Percentiles rank a stretch among this genome's conserved stretches.
Evolutionary conservation across 495 filamentous ascomycete species (phyloP).

Genomic region (Thozetella sp.): DNA sequence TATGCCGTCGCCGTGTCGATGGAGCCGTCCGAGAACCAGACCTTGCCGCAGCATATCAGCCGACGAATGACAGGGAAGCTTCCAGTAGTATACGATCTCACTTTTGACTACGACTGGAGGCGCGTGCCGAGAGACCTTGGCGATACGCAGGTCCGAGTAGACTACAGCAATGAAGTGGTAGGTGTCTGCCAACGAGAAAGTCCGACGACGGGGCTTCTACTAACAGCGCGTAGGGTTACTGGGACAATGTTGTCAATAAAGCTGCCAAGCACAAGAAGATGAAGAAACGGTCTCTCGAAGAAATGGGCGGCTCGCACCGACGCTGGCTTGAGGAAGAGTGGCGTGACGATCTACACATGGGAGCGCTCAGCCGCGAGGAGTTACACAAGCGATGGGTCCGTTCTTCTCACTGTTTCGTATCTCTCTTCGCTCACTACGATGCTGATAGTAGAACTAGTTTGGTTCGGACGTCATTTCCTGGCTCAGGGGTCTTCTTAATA

Average conservation of each 20-base stretch:
- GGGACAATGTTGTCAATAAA: slow-evolving; percentile 33
- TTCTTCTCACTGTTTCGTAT: no score
- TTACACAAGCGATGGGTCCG: slow-evolving; percentile 24
- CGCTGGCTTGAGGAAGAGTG: slow-evolving; percentile 38
- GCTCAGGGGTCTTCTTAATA: no score
- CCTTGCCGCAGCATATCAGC: slow-evolving; percentile 13
- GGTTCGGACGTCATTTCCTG: slow-evolving; percentile 13
- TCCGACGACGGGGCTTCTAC: no score
- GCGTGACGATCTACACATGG: slow-evolving; percentile 28
- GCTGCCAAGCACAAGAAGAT: slow-evolving; percentile 11
- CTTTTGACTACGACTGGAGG: slow-evolving; percentile 23
- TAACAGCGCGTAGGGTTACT: no score
- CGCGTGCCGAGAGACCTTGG: slow-evolving; percentile 29
- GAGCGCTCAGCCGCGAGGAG: slow-evolving; percentile 13
- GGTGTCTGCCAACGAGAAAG: no score
- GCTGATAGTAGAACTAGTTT: no score
- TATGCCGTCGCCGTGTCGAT: slow-evolving; percentile 38
- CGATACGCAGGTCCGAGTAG: slow-evolving; percentile 31
- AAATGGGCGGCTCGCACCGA: slow-evolving; percentile 25
- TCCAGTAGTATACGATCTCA: slow-evolving; percentile 15
- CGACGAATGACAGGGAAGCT: slow-evolving; percentile 2
- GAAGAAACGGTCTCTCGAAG: slow-evolving; percentile 29
- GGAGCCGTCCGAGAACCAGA: slow-evolving; percentile 12
- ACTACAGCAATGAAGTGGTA: slow-evolving; percentile 37
- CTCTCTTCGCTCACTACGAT: no score